Evolutionary conservation across 78 protist genomes (phyloP), one percentile per base, ranked within the genome.

Genomic region (Chrysochromulina parva): DNA sequence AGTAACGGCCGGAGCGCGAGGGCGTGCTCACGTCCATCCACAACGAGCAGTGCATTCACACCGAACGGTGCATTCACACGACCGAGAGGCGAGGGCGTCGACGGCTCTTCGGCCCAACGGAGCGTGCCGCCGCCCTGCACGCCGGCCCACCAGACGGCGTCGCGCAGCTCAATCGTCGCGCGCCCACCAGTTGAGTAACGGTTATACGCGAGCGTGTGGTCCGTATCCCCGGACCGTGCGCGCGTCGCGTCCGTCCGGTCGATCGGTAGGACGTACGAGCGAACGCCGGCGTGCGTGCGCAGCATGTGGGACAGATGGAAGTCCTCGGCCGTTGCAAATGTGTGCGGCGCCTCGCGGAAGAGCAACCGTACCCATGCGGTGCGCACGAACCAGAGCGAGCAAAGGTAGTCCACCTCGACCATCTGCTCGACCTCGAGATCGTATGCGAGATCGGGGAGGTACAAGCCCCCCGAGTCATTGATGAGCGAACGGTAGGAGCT

Each of bases 331-430:
- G 86, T 78, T 24, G 2, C 58, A 17, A 2, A 53, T 2, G 86
- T 78, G 50, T 1, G 62, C 17, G 86, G 86, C 60, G 48, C 5
- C 60, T 78, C 86, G 47, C 86, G 86, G 60, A 78, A 78, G 62
- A 78, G 60, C 62, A 53, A 13, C 17, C 14, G 14, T 10, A 78
- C 5, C 86, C 86, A 78, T 22, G 2, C 22, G 17, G 86, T 78
- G 48, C 47, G 38, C 47, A 7, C 86, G 47, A 78, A 78, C 86
- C 86, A 78, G 48, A 53, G 2, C 62, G 86, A 78, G 86, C 86
- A 78, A n/a, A 78, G 86, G 86, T 53, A 78, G 60, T 78, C 86
- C 28, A 19, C 26, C 86, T 78, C 86, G 62, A 52, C 16, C 28
- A 22, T 17, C 47, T 48, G 60, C 86, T 78, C 86, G 47, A 53